These are phyloP conservation scores for Monosporozyma unispora DNA, from an alignment of 805 yeast species.

Conservation along the genomic window DNA sequence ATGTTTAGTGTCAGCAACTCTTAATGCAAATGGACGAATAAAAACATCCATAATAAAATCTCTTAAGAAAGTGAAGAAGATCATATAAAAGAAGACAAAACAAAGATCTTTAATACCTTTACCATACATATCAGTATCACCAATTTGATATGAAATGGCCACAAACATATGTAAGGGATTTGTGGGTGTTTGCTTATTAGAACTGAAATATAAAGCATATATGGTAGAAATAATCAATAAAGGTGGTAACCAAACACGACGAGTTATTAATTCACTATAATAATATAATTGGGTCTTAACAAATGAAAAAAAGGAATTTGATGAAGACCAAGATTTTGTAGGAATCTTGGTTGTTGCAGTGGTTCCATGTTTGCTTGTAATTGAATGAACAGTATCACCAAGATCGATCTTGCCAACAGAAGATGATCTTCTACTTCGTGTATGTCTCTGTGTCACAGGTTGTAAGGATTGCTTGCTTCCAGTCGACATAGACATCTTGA, in stretches of 20 bases:
- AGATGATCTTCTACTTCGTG: constrained; percentile 38
- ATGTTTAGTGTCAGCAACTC: constrained; percentile 33
- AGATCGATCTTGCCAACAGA: constrained; percentile 67
- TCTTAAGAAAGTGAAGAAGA: constrained; percentile 82
- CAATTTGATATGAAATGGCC: constrained; percentile 53
- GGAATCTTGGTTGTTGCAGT: neutral
- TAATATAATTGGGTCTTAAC: constrained; percentile 19
- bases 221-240: constrained; percentile 38
- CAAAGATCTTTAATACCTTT: constrained; percentile 79
- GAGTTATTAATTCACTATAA: constrained; percentile 42
- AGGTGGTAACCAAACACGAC: constrained; percentile 68
- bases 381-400: constrained; percentile 48
- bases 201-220: constrained; percentile 39
- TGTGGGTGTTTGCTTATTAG: constrained; percentile 47
- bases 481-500: neutral
- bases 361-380: neutral
- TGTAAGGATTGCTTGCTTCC: neutral
- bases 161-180: constrained; percentile 61
- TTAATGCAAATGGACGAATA: constrained; percentile 66
- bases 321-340: neutral
- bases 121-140: constrained; percentile 59
- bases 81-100: constrained; percentile 71
- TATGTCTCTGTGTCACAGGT: constrained; percentile 12
- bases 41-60: constrained; percentile 84
- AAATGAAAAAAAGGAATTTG: constrained; percentile 23